Evolutionary conservation across 23 red algal species (phyloP).

Genomic region (Pyropia yezoensis): DNA sequence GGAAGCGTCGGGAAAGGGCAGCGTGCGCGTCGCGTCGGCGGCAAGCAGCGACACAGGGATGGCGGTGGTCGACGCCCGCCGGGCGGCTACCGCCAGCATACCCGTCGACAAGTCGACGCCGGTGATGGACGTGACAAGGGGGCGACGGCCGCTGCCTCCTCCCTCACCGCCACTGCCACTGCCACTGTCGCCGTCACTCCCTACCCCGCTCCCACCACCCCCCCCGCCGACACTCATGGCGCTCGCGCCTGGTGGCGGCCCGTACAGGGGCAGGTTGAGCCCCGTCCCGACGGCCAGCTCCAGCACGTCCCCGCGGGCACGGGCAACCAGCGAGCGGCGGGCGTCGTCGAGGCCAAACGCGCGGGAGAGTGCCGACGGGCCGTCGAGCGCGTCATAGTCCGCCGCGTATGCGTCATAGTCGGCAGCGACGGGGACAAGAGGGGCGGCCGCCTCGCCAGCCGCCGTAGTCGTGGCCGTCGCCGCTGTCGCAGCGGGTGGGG

Average conservation of each 20-base stretch:
- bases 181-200: too few species aligned
- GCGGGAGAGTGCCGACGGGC: constrained; percentile 14
- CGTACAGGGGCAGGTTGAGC: constrained; percentile 58
- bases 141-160: too few species aligned
- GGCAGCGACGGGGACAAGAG: neutral
- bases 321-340: constrained; percentile 27
- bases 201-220: too few species aligned
- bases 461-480: too few species aligned
- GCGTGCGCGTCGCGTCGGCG: constrained; percentile 7
- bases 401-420: constrained; percentile 47
- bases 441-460: too few species aligned
- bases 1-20: constrained; percentile 12
- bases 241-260: neutral
- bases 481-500: too few species aligned
- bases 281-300: constrained; percentile 69
- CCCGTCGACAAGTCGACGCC: constrained; percentile 39
- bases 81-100: constrained; percentile 41
- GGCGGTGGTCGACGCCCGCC: neutral
- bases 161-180: too few species aligned
- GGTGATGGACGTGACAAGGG: constrained; percentile 24
- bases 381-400: constrained; percentile 48
- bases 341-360: constrained; percentile 39
- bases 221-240: too few species aligned
- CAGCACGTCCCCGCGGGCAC: constrained; percentile 40
- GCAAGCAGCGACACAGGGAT: constrained; percentile 3